Percentiles rank a stretch among this genome's conserved stretches.
phyloP scores from a whole-genome alignment of 2,329 filamentous ascomycete genomes.

The Torrubiellomyces zombiae region DNA sequence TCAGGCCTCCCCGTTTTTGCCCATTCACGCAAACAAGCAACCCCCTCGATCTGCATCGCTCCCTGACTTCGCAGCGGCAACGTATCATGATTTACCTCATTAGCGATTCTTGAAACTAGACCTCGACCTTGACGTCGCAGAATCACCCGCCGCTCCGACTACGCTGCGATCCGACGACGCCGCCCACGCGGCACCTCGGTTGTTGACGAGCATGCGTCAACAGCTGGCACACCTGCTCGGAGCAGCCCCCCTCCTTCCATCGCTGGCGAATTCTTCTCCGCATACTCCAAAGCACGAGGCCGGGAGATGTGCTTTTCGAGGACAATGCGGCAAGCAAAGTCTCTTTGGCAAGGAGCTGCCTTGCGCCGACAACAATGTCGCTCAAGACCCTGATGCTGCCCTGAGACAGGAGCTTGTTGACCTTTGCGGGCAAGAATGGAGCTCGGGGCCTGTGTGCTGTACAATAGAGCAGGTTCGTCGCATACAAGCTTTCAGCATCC shows the following conservation, averaged over 20 bases:
- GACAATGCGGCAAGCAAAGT: conserved; percentile 78
- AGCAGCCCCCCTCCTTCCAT: conserved; percentile 13
- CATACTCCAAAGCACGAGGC: conserved; percentile 56
- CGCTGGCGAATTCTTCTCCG: conserved; percentile 11
- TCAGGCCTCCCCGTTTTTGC: too few species aligned
- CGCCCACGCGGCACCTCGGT: conserved; percentile 3
- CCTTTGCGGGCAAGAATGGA: conserved; percentile 81
- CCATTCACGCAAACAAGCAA: too few species aligned
- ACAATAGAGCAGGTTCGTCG: conserved; percentile 62
- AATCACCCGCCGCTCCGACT: neutral
- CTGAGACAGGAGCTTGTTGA: conserved; percentile 64
- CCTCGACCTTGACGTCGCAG: neutral
- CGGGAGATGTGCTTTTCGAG: conserved; percentile 78
- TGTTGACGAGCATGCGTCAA: conserved; percentile 22
- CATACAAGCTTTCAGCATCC: too few species aligned
- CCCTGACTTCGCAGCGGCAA: too few species aligned
- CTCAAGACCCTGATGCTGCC: conserved; percentile 53
- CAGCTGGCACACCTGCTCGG: conserved; percentile 14
- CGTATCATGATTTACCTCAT: too few species aligned
- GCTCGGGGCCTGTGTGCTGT: conserved; percentile 71
- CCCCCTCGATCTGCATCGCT: too few species aligned
- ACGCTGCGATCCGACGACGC: too few species aligned
- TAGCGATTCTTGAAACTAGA: too few species aligned
- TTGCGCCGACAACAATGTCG: conserved; percentile 79
- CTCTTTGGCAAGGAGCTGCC: conserved; percentile 83